These are phyloP conservation scores for Penicillium sp. DNA, from an alignment of 2,329 filamentous ascomycete species.

Conservation along the genomic window DNA sequence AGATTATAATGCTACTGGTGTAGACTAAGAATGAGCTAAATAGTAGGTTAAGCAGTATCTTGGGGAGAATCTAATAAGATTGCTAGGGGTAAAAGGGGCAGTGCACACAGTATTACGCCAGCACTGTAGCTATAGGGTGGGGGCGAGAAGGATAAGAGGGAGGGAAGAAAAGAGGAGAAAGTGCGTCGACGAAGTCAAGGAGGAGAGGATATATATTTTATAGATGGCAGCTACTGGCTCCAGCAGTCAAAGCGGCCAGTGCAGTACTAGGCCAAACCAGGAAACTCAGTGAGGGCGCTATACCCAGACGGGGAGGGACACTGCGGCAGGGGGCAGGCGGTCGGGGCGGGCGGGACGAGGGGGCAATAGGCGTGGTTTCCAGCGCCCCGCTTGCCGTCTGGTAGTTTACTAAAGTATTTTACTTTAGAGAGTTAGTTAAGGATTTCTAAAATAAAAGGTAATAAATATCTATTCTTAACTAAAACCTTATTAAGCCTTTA, in stretches of 20 bases:
- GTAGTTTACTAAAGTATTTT: conserved; percentile 3
- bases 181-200: conserved; percentile 4
- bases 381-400: conserved; percentile 6
- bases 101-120: not conserved
- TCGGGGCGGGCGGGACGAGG: conserved; percentile 2
- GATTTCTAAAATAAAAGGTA: not conserved
- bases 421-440: not conserved
- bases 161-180: conserved; percentile 8
- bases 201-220: conserved; percentile 6
- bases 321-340: conserved; percentile 5
- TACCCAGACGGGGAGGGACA: conserved; percentile 2
- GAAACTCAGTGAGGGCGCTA: conserved; percentile 3
- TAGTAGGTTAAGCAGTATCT: conserved; percentile 1
- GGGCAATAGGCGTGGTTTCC: conserved; percentile 5
- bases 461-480: too few relatives aligned
- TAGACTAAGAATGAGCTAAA: not conserved
- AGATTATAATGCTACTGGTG: not conserved
- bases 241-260: conserved; percentile 6
- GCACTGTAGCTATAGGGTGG: not conserved
- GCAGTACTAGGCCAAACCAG: conserved; percentile 2
- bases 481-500: too few relatives aligned
- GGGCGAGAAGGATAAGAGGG: conserved; percentile 5
- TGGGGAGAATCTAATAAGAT: not conserved
- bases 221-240: conserved; percentile 5
- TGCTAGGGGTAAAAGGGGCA: not conserved